A percentile compares a stretch with the other conserved stretches of the same genome.
phyloP scores from a whole-genome alignment of 176 grass and related monocot species.

The Phyllostachys edulis region DNA sequence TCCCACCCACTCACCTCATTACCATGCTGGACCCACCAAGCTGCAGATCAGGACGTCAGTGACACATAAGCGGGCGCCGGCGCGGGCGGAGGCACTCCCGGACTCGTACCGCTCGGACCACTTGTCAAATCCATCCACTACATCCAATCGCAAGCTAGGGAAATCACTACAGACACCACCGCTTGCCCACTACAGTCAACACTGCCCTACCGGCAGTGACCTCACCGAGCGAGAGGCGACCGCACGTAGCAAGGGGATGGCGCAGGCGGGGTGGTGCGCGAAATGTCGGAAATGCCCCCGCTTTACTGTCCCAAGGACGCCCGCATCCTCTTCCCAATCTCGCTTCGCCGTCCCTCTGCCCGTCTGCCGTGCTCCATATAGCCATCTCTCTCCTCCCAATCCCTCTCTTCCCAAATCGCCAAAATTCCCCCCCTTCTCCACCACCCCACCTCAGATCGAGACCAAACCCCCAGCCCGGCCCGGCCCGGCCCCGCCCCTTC shows the following conservation, averaged over 20 bases:
- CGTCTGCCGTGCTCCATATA: slow-evolving; percentile 37
- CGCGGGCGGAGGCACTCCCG: background rate
- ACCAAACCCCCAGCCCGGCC: background rate
- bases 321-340: slow-evolving; percentile 17
- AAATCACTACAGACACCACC: slow-evolving; percentile 28
- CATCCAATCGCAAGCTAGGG: slow-evolving; percentile 13
- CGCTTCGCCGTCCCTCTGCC: slow-evolving; percentile 12
- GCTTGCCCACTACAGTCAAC: slow-evolving; percentile 10
- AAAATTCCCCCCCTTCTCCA: slow-evolving; percentile 3
- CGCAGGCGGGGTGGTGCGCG: background rate
- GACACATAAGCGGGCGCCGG: background rate
- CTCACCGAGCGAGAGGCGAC: background rate
- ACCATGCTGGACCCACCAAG: background rate
- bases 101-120: background rate
- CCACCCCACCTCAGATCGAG: slow-evolving; percentile 1
- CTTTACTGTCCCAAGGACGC: slow-evolving; percentile 41
- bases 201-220: slow-evolving; percentile 26
- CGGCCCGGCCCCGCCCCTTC: background rate
- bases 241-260: background rate
- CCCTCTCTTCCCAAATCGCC: slow-evolving; percentile 28
- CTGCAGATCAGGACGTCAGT: background rate
- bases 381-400: slow-evolving; percentile 36
- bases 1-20: background rate
- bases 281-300: slow-evolving; percentile 37
- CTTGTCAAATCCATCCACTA: slow-evolving; percentile 20